phyloP scores from a whole-genome alignment of 2,329 filamentous ascomycete genomes.

The Eurotiales sp. region DNA sequence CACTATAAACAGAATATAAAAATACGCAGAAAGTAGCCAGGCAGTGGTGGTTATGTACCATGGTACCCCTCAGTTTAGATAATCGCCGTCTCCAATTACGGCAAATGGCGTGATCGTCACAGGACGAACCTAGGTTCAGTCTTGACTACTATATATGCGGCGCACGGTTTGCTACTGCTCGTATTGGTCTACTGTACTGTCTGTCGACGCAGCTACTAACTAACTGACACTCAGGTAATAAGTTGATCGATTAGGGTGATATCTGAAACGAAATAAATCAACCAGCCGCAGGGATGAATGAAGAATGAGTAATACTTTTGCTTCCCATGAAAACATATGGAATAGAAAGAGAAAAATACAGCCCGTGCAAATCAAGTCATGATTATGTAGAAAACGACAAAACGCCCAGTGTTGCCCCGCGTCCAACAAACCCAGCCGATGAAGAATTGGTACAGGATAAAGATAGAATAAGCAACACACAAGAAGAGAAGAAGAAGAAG shows the following conservation, averaged over 20 bases:
- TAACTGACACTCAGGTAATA: too few species aligned
- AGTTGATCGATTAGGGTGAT: too few species aligned
- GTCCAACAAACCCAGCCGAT: background rate
- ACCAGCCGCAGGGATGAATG: too few species aligned
- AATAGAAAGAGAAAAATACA: background rate
- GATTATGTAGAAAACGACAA: background rate
- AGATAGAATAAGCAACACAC: background rate
- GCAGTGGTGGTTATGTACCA: background rate
- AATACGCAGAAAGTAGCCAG: too few species aligned
- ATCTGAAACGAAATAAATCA: too few species aligned
- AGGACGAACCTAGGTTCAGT: background rate
- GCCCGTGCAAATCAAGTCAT: background rate
- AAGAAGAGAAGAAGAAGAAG: background rate
- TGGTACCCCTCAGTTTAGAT: background rate
- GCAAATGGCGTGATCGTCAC: constrained; percentile 11
- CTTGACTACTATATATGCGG: too few species aligned
- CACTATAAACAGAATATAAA: too few species aligned
- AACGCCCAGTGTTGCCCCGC: background rate
- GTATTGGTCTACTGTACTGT: too few species aligned
- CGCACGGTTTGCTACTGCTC: too few species aligned
- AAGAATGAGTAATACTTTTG: too few species aligned
- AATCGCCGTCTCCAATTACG: background rate
- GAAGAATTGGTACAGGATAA: background rate
- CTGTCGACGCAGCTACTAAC: too few species aligned
- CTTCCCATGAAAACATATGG: background rate